Base-by-base conservation (phyloP, 148 eudicot genomes). In the Spergularia marina region DNA sequence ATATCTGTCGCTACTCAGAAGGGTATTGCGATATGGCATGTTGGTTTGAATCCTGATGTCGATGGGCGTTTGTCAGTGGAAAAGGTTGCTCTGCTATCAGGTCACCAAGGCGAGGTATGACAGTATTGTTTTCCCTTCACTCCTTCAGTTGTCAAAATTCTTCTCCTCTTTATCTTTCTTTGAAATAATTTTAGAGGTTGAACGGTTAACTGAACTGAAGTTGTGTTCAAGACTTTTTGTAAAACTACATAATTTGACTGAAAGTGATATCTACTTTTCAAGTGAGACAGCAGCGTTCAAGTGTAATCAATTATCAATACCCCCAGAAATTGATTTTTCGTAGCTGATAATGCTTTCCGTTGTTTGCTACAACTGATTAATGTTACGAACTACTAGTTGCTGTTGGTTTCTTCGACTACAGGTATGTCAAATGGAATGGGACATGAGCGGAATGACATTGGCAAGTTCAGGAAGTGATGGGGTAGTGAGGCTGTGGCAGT, bases 371-470 rank as follows among this genome's bases (percentile, higher is more conserved):
- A 30, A 53, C 14, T 57, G 40, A 25, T 12, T 71, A 17, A 41
- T 67, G 53, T 13, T 12, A 4, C 12, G 2, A 49, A 20, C 34
- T 36, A 6, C 53, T 39, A 17, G 41, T 18, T 67, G 18, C 17
- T 7, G 49, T 51, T 49, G 9, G 34, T 16, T 53, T 73, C 11
- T 57, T 67, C 68, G 74, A 67, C 53, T 20, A 39, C 82, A 95
- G 99, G 96, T 91, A 17, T 92, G 97, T 92, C 87, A 95, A 82
- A 90, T 90, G 97, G 99, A 90, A 80, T 95, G 99, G 99, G 99
- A 95, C 78, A 89, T 95, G 94, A 95, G 99, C 54, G 99, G 99
- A 71, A 95, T 95, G 99, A 95, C 97, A 68, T 76, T 95, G 61
- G 99, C 99, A 16, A 88, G 91, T 53, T 87, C 91, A 0, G 99